These are phyloP conservation scores for Nemania serpens DNA, from an alignment of 2,329 filamentous ascomycete genomes.

Conservation along the genomic window DNA sequence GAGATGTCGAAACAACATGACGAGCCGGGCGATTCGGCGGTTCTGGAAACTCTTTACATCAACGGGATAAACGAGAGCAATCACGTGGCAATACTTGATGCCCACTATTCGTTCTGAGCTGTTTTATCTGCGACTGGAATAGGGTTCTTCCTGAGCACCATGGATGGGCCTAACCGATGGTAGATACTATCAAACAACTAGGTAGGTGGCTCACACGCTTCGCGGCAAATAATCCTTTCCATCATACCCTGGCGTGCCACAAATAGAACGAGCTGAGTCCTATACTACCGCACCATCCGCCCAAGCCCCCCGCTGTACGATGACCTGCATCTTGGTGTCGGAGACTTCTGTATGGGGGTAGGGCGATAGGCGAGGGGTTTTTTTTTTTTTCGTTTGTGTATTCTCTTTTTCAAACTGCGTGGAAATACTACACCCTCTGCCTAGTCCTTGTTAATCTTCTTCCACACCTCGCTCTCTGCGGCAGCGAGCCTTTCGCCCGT, in stretches of 20 bases:
- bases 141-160: not conserved
- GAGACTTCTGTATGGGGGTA: slow-evolving; percentile 20
- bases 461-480: slow-evolving; percentile 66
- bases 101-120: slow-evolving; percentile 10
- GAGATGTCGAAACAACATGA: not conserved
- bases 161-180: not conserved
- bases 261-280: slow-evolving; percentile 33
- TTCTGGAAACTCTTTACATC: slow-evolving; percentile 12
- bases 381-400: no score
- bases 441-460: slow-evolving; percentile 63
- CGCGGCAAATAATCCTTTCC: slow-evolving; percentile 18
- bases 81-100: slow-evolving; percentile 19
- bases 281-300: slow-evolving; percentile 20
- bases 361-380: slow-evolving; percentile 20
- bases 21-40: not conserved
- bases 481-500: slow-evolving; percentile 62
- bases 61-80: slow-evolving; percentile 16
- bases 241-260: slow-evolving; percentile 23
- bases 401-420: slow-evolving; percentile 5
- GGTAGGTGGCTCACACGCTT: slow-evolving; percentile 18
- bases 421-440: slow-evolving; percentile 2
- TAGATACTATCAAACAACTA: slow-evolving; percentile 7
- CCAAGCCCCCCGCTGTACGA: slow-evolving; percentile 23
- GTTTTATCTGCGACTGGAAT: slow-evolving; percentile 13
- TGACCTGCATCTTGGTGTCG: slow-evolving; percentile 17